Base-by-base conservation (phyloP, 805 yeast species). In the Wickerhamomyces tratensis region DNA sequence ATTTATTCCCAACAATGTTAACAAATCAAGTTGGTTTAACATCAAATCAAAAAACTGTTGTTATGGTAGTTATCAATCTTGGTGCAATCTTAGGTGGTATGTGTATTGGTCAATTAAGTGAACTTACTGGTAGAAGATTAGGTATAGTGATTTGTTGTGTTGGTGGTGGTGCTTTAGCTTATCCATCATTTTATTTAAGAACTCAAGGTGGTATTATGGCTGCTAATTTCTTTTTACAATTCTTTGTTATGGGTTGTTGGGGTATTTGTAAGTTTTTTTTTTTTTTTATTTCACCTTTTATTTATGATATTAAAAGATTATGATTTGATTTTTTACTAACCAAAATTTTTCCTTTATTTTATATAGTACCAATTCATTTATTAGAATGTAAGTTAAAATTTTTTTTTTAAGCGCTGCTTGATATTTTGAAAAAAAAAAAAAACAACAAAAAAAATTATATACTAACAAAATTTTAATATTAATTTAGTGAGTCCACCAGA, bases 31-130 rank as follows among this genome's bases (percentile, higher is more conserved):
- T 75, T 29, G 64, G 57, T 9, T 69, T 70, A 47, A 54, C 69
- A 27, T 49, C 56, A 5, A 63, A 82, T 54, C 63, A 67, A 20
- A 59, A 71, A 31, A 79, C 87, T 0, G 80, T 78, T 20, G 75
- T 80, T 39, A 76, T 76, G 63, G 69, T 71, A 25, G 78, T 81
- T 13, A 77, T 81, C 7, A 82, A 80, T 50, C 46, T 81, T 14
- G 89, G 88, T 39, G 88, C 85, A 12, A 65, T 81, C 43, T 51
- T 64, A 35, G 91, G 91, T 37, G 87, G 87, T 50, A 51, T 79
- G 30, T 45, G 72, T 26, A 62, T 72, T 58, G 86, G 78, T 38
- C 84, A 79, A 50, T 35, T 72, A 15, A 73, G 82, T 6, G 78
- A 74, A 47, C 60, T 72, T 30, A 51, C 74, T 25, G 89, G 88